phyloP scores from a whole-genome alignment of 2,329 filamentous ascomycete species.

The Fusarium mundagurra region DNA sequence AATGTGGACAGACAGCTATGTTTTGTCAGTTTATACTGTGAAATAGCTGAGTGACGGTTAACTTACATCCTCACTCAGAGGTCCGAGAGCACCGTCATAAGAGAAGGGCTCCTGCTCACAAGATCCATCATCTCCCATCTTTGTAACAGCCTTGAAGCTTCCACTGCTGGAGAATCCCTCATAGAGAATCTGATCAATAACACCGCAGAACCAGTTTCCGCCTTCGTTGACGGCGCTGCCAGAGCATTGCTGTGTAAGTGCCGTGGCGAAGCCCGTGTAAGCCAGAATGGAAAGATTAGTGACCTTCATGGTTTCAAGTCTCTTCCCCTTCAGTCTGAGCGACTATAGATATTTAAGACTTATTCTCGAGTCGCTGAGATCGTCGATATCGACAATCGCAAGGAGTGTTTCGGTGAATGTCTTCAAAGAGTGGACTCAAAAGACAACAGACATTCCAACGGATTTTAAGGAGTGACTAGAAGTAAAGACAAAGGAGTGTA shows the following conservation, averaged over 20 bases:
- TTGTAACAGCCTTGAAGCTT: conserved; percentile 70
- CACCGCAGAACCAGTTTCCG: conserved; percentile 74
- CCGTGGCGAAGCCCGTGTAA: conserved; percentile 44
- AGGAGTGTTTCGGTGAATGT: conserved; percentile 19
- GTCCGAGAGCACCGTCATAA: conserved; percentile 71
- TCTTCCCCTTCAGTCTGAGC: not conserved
- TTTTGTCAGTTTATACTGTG: not conserved
- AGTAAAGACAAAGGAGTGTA: conserved; percentile 39
- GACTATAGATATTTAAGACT: not conserved
- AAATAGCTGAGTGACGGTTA: not conserved
- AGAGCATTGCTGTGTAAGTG: conserved; percentile 49
- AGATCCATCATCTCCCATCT: conserved; percentile 64
- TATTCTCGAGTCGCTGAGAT: not conserved
- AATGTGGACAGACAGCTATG: conserved; percentile 75
- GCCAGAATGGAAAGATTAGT: conserved; percentile 42
- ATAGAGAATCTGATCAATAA: conserved; percentile 75
- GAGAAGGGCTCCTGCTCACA: conserved; percentile 63
- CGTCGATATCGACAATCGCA: not conserved
- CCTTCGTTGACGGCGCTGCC: conserved; percentile 49
- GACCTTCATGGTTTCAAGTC: conserved; percentile 46
- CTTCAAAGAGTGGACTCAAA: conserved; percentile 19
- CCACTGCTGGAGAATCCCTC: conserved; percentile 67
- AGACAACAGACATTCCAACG: conserved; percentile 24
- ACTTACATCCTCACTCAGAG: conserved; percentile 76
- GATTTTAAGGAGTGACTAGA: conserved; percentile 27